phyloP scores from a whole-genome alignment of 768 basidiomycete genomes.

The Rhodotorula paludigena region DNA sequence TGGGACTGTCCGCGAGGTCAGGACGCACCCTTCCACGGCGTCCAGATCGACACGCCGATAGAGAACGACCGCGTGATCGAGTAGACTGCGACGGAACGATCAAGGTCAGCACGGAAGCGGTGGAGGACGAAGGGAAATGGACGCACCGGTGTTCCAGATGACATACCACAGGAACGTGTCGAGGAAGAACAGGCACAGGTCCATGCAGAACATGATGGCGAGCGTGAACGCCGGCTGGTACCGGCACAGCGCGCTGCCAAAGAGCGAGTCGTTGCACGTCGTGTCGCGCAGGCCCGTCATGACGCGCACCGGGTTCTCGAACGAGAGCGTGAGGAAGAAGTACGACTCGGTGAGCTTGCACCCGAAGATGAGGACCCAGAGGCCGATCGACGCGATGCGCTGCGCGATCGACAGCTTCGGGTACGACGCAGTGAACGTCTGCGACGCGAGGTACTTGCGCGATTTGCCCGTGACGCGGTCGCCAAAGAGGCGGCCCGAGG shows the following conservation, averaged over 20 bases:
- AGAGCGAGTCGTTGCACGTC: conserved; percentile 77
- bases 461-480: conserved; percentile 93
- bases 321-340: conserved; percentile 93
- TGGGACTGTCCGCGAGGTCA: background rate
- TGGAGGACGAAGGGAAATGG: conserved; percentile 47
- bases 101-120: background rate
- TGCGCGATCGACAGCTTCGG: conserved; percentile 61
- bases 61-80: conserved; percentile 81
- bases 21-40: conserved; percentile 69
- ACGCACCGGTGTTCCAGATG: conserved; percentile 87
- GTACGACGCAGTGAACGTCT: conserved; percentile 97
- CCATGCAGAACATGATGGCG: conserved; percentile 99
- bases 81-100: conserved; percentile 27
- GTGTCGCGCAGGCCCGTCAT: conserved; percentile 97
- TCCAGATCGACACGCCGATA: conserved; percentile 95
- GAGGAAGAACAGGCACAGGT: conserved; percentile 91
- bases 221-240: conserved; percentile 94
- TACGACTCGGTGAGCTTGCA: conserved; percentile 97
- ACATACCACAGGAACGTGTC: conserved; percentile 99
- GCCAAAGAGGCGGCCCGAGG: conserved; percentile 97
- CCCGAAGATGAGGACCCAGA: conserved; percentile 90
- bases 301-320: conserved; percentile 84
- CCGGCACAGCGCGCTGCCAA: conserved; percentile 73
- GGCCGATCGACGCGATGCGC: conserved; percentile 68
- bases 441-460: conserved; percentile 93